Evolutionary conservation across 192 early-diverging fungal species (phyloP), one percentile per base, ranked within the genome.

Genomic region (Coemansia sp.): DNA sequence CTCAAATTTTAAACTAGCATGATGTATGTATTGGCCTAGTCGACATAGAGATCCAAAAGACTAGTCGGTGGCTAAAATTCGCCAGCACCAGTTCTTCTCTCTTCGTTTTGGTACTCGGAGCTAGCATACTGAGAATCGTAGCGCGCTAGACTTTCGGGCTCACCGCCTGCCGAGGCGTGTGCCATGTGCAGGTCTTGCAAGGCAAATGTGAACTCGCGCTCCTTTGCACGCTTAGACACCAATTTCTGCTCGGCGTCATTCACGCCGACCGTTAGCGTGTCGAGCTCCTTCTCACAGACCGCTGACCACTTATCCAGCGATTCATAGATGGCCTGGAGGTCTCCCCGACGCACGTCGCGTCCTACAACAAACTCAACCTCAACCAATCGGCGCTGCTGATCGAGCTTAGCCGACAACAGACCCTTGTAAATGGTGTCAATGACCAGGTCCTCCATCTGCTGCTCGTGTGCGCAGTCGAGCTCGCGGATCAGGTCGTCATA

Each of bases 401-500:
- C 81, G 13, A 83, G 75, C 62, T 75, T 83, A 36, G 76, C 81
- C 24, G 65, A 41, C 33, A 83, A 13, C 53, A 83, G 70, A 16
- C 71, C 70, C 55, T 75, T 77, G 73, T 83, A 83, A 3, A 69
- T 83, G 31, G 75, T 50, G 18, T 74, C 76, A 31, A 83, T 78
- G 50, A 83, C 81, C 9, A 83, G 52, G 64, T 78, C 71, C 68
- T 83, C 81, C 62, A 83, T 64, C 38, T 83, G 66, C 66, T 83
- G 75, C 64, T 78, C 75, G 18, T 65, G 52, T 5, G 31, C 31
- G 34, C 69, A 83, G 36, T 72, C 75, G 5, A 83, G 73, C 63
- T 78, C 73, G 5, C 40, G 49, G 62, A 75, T 72, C 55, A 78
- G 39, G 2, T 58, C 63, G 62, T 83, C 67, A 57, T 83, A 83